phyloP scores from a whole-genome alignment of 2,329 filamentous ascomycete species.

The Sclerotiophoma versabilis region DNA sequence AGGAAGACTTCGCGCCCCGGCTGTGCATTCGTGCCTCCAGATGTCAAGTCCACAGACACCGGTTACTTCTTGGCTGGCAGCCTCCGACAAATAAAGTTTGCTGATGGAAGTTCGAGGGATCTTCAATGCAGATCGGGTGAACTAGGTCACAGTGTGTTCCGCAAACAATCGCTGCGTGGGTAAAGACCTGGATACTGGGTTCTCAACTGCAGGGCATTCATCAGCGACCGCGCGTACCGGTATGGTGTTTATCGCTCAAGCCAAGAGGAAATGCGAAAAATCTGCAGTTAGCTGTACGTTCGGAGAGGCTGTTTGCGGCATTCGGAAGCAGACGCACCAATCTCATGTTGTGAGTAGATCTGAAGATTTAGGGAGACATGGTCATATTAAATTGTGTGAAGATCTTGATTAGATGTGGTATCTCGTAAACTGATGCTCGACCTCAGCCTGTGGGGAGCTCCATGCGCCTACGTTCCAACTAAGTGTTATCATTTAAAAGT shows the following conservation, averaged over 20 bases:
- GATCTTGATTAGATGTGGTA: slow-evolving; percentile 8
- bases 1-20: neutral
- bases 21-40: neutral
- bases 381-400: neutral
- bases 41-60: neutral
- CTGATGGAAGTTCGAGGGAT: slow-evolving; percentile 6
- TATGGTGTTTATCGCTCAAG: neutral
- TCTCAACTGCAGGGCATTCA: slow-evolving; percentile 2
- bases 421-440: slow-evolving; percentile 42
- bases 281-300: neutral
- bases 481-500: slow-evolving; percentile 14
- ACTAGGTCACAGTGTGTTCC: neutral
- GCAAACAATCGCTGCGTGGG: slow-evolving; percentile 13
- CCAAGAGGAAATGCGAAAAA: slow-evolving; percentile 6
- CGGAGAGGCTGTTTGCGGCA: slow-evolving; percentile 5
- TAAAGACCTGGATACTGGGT: neutral
- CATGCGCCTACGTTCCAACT: slow-evolving; percentile 33
- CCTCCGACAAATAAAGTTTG: neutral
- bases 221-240: slow-evolving; percentile 8
- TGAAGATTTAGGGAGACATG: neutral
- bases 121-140: slow-evolving; percentile 1
- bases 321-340: neutral
- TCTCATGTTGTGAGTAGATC: neutral
- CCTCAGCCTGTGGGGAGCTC: slow-evolving; percentile 35
- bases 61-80: neutral